These are phyloP conservation scores for Colletotrichum gigasporum DNA, from an alignment of 2,329 filamentous ascomycete genomes.

Conservation along the genomic window DNA sequence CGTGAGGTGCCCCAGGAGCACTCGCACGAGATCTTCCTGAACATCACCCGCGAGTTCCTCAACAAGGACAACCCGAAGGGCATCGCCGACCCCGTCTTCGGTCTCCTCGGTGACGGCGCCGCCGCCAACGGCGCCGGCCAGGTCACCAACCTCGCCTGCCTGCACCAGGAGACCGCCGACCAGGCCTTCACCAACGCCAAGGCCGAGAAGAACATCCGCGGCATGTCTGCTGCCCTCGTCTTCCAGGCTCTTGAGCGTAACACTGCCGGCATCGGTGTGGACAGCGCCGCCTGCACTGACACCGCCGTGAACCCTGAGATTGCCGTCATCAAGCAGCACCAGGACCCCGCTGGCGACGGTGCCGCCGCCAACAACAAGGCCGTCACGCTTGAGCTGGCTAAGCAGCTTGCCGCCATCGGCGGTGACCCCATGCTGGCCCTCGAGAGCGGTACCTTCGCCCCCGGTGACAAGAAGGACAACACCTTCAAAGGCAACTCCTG, in stretches of 20 bases:
- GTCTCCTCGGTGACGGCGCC: constrained; percentile 59
- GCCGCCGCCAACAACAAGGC: constrained; percentile 53
- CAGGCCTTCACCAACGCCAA: constrained; percentile 70
- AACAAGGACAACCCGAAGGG: constrained; percentile 56
- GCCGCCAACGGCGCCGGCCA: constrained; percentile 47
- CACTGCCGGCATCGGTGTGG: constrained; percentile 52
- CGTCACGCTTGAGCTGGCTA: constrained; percentile 50
- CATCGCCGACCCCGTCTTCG: constrained; percentile 59
- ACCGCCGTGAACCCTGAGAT: constrained; percentile 57
- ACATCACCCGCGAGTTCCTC: constrained; percentile 50
- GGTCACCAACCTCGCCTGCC: constrained; percentile 52
- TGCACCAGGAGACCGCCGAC: constrained; percentile 61
- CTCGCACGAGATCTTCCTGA: constrained; percentile 57
- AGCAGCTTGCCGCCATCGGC: constrained; percentile 53
- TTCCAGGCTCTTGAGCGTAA: constrained; percentile 65
- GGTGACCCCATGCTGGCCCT: constrained; percentile 52
- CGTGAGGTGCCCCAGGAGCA: constrained; percentile 62
- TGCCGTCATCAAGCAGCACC: constrained; percentile 53
- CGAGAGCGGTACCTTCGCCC: constrained; percentile 53
- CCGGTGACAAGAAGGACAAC: constrained; percentile 48
- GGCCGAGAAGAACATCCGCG: constrained; percentile 57
- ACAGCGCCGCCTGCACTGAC: constrained; percentile 48
- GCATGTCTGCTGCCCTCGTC: constrained; percentile 63
- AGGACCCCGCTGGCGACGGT: constrained; percentile 52
- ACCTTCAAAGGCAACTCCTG: constrained; percentile 63